Evolutionary conservation across 495 filamentous ascomycete species (phyloP).

Genomic region (Penicillium crystallinum): DNA sequence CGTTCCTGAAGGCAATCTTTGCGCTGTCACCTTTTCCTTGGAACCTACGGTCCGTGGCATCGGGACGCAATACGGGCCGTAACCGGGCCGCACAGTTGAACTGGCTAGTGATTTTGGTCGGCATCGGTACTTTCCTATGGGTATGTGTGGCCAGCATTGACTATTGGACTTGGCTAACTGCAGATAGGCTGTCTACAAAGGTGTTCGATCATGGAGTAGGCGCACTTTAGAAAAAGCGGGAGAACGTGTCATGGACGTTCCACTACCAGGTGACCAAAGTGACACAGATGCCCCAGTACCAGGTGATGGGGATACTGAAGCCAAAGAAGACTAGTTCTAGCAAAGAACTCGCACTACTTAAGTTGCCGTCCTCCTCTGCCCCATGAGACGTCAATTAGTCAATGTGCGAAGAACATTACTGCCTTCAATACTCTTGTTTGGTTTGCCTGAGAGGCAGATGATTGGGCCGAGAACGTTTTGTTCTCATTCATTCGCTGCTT

Average conservation of each 20-base stretch:
- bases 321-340: slow-evolving; percentile 4
- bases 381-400: slow-evolving; percentile 90
- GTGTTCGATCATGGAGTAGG: slow-evolving; percentile 64
- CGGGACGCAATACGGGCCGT: slow-evolving; percentile 58
- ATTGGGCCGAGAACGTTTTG: slow-evolving; percentile 34
- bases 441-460: slow-evolving; percentile 23
- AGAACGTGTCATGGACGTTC: slow-evolving; percentile 76
- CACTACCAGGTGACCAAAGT: slow-evolving; percentile 66
- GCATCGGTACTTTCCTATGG: slow-evolving; percentile 73
- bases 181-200: slow-evolving; percentile 72
- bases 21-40: slow-evolving; percentile 69
- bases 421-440: slow-evolving; percentile 33
- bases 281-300: slow-evolving; percentile 74
- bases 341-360: slow-evolving; percentile 64
- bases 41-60: slow-evolving; percentile 53
- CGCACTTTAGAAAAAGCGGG: slow-evolving; percentile 67
- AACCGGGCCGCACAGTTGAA: slow-evolving; percentile 69
- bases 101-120: slow-evolving; percentile 72
- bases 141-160: slow-evolving; percentile 47
- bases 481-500: slow-evolving; percentile 33
- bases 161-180: slow-evolving; percentile 7
- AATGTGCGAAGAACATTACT: slow-evolving; percentile 78
- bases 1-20: slow-evolving; percentile 76
- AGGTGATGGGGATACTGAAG: slow-evolving; percentile 60
- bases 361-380: slow-evolving; percentile 71